These are phyloP conservation scores for Xerocomellus intermedius DNA, from an alignment of 768 basidiomycete genomes.

Conservation along the genomic window DNA sequence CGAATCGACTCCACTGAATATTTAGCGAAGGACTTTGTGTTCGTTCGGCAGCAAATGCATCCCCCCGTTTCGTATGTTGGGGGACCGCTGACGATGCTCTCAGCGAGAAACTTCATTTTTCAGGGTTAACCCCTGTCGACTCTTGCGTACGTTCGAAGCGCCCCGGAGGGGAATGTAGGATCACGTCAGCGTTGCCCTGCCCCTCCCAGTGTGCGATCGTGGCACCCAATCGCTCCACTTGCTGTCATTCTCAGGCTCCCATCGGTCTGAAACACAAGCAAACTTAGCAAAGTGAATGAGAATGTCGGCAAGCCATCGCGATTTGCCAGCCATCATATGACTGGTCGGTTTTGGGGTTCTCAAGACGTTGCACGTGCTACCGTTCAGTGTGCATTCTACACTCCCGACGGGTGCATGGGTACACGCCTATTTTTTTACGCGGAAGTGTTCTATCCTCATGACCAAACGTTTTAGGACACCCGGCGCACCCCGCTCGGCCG, in stretches of 20 bases:
- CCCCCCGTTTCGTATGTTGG: background rate
- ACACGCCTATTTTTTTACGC: background rate
- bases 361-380: too few relatives aligned
- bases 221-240: slow-evolving; percentile 1
- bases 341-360: too few relatives aligned
- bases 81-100: background rate
- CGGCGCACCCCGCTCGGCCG: too few relatives aligned
- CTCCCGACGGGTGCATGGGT: too few relatives aligned
- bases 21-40: background rate
- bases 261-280: background rate
- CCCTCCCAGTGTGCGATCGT: background rate
- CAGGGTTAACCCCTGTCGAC: background rate
- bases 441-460: background rate
- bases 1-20: background rate
- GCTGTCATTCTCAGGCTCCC: background rate
- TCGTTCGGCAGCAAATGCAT: background rate
- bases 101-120: background rate
- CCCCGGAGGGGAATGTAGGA: background rate
- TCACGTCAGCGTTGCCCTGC: background rate
- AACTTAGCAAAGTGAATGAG: background rate
- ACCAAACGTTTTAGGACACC: too few relatives aligned
- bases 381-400: too few relatives aligned
- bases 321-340: too few relatives aligned
- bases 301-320: background rate
- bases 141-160: background rate